Conservation (phyloP, 2,329 filamentous ascomycete species). For the Venturia oleaginea region DNA sequence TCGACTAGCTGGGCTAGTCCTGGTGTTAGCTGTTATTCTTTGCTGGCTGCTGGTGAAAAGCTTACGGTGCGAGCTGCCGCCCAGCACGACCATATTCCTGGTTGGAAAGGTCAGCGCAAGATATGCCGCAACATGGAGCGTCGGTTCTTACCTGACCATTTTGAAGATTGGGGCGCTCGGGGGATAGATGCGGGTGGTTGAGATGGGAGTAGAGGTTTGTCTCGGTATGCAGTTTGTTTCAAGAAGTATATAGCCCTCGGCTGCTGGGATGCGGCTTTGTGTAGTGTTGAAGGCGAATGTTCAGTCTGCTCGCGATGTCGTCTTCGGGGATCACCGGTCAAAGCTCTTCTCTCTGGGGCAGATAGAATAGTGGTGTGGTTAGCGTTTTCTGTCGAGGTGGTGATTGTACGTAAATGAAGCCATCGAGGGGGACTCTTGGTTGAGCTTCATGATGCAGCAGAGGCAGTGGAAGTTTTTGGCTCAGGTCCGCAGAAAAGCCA, state of each 20-base stretch:
- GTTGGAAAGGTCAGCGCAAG: background rate
- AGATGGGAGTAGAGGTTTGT: background rate
- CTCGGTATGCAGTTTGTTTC: background rate
- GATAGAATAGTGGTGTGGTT: background rate
- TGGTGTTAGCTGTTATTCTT: background rate
- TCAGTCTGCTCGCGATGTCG: background rate
- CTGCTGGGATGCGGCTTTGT: background rate
- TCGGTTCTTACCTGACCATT: background rate
- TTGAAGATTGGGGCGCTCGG: background rate
- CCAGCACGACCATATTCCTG: slow-evolving; percentile 81
- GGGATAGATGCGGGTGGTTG: background rate
- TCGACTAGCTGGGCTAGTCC: slow-evolving; percentile 61
- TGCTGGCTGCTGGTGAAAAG: background rate
- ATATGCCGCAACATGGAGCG: background rate
- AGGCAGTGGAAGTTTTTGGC: background rate
- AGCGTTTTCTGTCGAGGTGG: background rate
- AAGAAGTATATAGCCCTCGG: background rate
- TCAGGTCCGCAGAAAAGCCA: background rate
- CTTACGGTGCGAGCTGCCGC: slow-evolving; percentile 74
- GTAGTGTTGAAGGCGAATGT: background rate
- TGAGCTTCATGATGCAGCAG: background rate
- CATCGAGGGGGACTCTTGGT: background rate
- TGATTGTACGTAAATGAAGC: background rate
- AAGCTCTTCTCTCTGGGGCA: background rate
- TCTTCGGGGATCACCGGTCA: background rate